Conservation (phyloP, 192 early-diverging fungal genomes). For the Mortierella hygrophila region DNA sequence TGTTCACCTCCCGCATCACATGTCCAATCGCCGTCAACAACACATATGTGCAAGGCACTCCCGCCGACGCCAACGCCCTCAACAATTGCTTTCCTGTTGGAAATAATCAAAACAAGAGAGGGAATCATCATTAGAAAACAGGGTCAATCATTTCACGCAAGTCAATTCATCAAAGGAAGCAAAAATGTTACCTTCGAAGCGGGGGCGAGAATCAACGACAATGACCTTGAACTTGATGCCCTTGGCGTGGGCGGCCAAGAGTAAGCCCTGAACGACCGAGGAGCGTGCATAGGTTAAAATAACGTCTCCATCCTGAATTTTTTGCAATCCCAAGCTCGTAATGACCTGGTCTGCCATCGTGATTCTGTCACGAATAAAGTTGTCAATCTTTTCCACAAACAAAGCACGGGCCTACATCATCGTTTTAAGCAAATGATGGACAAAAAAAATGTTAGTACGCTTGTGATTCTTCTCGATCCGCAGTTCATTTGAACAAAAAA, state of each 20-base stretch:
- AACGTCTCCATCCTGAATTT: slow-evolving; percentile 94
- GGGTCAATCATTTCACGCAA: not conserved
- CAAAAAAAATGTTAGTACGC: not conserved
- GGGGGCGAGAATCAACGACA: slow-evolving; percentile 90
- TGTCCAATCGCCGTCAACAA: slow-evolving; percentile 76
- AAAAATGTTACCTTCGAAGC: slow-evolving; percentile 79
- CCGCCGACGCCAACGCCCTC: slow-evolving; percentile 66
- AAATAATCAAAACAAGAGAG: not conserved
- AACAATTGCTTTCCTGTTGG: slow-evolving; percentile 74
- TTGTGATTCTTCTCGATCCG: not conserved
- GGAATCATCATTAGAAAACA: not conserved
- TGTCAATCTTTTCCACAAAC: slow-evolving; percentile 81
- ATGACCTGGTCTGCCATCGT: slow-evolving; percentile 85
- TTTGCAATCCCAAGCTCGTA: slow-evolving; percentile 82
- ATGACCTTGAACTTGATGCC: slow-evolving; percentile 92
- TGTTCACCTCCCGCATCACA: slow-evolving; percentile 88
- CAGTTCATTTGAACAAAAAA: not conserved
- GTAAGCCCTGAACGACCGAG: slow-evolving; percentile 84
- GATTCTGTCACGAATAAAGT: slow-evolving; percentile 94
- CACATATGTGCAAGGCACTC: slow-evolving; percentile 82
- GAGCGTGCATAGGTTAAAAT: slow-evolving; percentile 95
- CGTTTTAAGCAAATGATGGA: not conserved
- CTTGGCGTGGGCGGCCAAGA: slow-evolving; percentile 79
- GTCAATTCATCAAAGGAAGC: slow-evolving; percentile 1
- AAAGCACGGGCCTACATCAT: slow-evolving; percentile 71